Conservation (phyloP, 2,329 filamentous ascomycete species). For the Penicillium olsonii region DNA sequence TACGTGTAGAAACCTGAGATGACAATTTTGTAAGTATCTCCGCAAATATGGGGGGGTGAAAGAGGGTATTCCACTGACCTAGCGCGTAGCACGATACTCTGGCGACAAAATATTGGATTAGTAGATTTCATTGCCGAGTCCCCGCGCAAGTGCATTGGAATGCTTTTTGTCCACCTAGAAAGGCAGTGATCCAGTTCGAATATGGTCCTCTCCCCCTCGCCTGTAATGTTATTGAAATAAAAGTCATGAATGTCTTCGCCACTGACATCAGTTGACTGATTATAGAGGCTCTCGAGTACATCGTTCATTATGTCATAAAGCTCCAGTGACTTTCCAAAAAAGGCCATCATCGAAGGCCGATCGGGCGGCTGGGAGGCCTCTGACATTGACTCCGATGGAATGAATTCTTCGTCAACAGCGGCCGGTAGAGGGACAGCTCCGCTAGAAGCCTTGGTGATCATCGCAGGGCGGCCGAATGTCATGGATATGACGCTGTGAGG, state of each 20-base stretch:
- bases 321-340: slow-evolving; percentile 35
- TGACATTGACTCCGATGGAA: slow-evolving; percentile 13
- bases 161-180: slow-evolving; percentile 30
- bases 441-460: slow-evolving; percentile 34
- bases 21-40: background rate
- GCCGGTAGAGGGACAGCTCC: slow-evolving; percentile 31
- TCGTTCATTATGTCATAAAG: slow-evolving; percentile 40
- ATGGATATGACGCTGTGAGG: slow-evolving; percentile 36
- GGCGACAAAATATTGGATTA: slow-evolving; percentile 31
- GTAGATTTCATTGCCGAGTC: slow-evolving; percentile 4
- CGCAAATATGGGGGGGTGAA: no score
- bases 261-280: slow-evolving; percentile 25
- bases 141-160: slow-evolving; percentile 31
- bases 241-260: slow-evolving; percentile 30
- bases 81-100: slow-evolving; percentile 35
- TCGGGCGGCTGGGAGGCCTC: slow-evolving; percentile 23
- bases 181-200: slow-evolving; percentile 37
- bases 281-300: slow-evolving; percentile 34
- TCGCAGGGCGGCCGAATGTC: slow-evolving; percentile 40
- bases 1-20: slow-evolving; percentile 34
- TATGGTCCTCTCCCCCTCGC: slow-evolving; percentile 30
- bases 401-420: slow-evolving; percentile 36
- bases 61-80: slow-evolving; percentile 21
- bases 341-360: slow-evolving; percentile 33
- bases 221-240: slow-evolving; percentile 26